Evolutionary conservation across 2,329 filamentous ascomycete genomes (phyloP), one percentile per base, ranked within the genome.

Genomic region (Penicillium sp.): DNA sequence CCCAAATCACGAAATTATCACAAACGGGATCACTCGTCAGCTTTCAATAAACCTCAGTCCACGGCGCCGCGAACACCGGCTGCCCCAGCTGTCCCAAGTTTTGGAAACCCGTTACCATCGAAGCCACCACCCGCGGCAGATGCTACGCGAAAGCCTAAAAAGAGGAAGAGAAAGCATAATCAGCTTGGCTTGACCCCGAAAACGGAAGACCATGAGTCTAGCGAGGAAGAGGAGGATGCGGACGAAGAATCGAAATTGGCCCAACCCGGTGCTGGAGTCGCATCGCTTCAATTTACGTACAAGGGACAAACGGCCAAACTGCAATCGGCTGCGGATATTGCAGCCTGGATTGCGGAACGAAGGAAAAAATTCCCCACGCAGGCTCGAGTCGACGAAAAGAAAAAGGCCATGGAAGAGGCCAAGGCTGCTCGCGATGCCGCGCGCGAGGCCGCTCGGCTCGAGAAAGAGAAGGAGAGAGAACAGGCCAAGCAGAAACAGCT

Each of bases 311-410:
- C 81, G 42, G 68, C 81, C 3, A 79, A 75, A 0, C 68, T 87
- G 23, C 76, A 78, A 49, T 79, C 78, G 6, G 69, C 79, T 15
- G 82, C 83, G 53, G 91, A 96, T 65, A 80, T 96, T 50, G 81
- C 84, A 23, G 83, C 84, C 6, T 97, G 90, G 85, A 84, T 95
- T 57, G 85, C 85, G 45, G 90, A 96, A 70, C 85, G 93, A 53
- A 87, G 81, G 67, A 87, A 84, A 59, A 86, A 87, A 47, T 97
- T 84, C 68, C 93, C 93, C 2, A 96, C 92, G 2, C 83, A 84
- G 68, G 83, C 84, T 53, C 85, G 89, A 50, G 79, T 71, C 26
- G 70, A 83, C 59, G 82, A 85, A 65, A 85, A 81, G 68, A 82
- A 83, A 65, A 83, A 82, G 66, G 83, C 81, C 61, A 79, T 80